Evolutionary conservation across 331 rosid species (phyloP).

Genomic region (Saraca asoca): DNA sequence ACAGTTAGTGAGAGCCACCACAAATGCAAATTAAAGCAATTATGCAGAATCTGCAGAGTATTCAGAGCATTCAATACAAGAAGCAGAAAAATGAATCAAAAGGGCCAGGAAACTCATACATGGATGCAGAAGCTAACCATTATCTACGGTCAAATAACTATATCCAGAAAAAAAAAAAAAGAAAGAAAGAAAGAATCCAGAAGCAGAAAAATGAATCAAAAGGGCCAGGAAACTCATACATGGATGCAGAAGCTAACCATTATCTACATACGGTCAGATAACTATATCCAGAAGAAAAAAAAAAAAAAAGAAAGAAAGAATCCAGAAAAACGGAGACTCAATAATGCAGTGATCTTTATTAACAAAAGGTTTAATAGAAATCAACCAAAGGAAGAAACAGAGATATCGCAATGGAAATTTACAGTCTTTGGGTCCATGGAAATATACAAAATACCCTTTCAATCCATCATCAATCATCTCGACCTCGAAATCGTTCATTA

Average conservation of each 20-base stretch:
- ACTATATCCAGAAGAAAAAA: slow-evolving; percentile 32
- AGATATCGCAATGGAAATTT: slow-evolving; percentile 1
- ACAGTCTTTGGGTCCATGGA: slow-evolving; percentile 50
- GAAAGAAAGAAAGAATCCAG: neutral
- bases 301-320: neutral
- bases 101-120: neutral
- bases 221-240: neutral
- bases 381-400: neutral
- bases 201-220: neutral
- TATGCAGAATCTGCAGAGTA: slow-evolving; percentile 10
- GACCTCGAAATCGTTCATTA: slow-evolving; percentile 55
- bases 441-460: slow-evolving; percentile 49
- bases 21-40: neutral
- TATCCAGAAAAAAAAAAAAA: slow-evolving; percentile 19
- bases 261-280: slow-evolving; percentile 38
- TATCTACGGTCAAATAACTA: slow-evolving; percentile 40
- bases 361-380: slow-evolving; percentile 19
- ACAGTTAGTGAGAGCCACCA: slow-evolving; percentile 25
- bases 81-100: neutral
- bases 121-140: slow-evolving; percentile 26
- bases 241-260: slow-evolving; percentile 26
- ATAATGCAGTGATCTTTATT: slow-evolving; percentile 9
- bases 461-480: slow-evolving; percentile 58
- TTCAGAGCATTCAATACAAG: slow-evolving; percentile 12
- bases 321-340: slow-evolving; percentile 1